phyloP scores from a whole-genome alignment of 179 eudicot species.

The Carnegiea gigantea region DNA sequence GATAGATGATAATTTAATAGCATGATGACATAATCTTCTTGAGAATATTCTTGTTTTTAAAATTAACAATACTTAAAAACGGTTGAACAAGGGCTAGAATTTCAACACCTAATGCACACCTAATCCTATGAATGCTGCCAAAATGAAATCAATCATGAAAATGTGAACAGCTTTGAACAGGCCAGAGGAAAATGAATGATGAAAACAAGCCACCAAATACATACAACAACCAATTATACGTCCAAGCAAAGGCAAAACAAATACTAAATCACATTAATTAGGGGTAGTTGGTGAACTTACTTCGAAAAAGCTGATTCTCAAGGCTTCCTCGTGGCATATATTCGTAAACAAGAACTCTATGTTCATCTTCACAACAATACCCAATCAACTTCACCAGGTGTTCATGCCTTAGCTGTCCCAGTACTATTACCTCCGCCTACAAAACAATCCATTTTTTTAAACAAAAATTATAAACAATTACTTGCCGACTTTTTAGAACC shows the following conservation, averaged over 20 bases:
- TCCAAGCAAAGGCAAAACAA: background rate
- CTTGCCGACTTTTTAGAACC: background rate
- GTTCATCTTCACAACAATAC: slow-evolving; percentile 76
- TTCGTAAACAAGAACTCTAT: slow-evolving; percentile 63
- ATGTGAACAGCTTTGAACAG: background rate
- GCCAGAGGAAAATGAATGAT: background rate
- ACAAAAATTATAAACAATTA: background rate
- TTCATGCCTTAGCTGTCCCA: slow-evolving; percentile 70
- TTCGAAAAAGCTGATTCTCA: slow-evolving; percentile 70
- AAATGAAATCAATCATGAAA: background rate
- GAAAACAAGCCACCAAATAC: background rate
- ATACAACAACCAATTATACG: background rate
- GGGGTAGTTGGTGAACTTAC: slow-evolving; percentile 38
- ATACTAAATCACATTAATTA: background rate
- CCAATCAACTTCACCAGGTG: slow-evolving; percentile 75
- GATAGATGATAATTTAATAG: too few species aligned
- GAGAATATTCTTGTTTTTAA: background rate
- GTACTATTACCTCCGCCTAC: slow-evolving; percentile 56
- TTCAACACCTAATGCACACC: slow-evolving; percentile 34
- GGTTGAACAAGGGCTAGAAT: background rate
- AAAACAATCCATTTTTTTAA: background rate
- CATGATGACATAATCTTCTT: background rate
- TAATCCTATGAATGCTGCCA: slow-evolving; percentile 8
- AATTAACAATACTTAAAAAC: background rate
- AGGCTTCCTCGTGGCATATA: slow-evolving; percentile 76